These are phyloP conservation scores for Rhynchosporium agropyri DNA, from an alignment of 2,329 filamentous ascomycete species.

Conservation along the genomic window DNA sequence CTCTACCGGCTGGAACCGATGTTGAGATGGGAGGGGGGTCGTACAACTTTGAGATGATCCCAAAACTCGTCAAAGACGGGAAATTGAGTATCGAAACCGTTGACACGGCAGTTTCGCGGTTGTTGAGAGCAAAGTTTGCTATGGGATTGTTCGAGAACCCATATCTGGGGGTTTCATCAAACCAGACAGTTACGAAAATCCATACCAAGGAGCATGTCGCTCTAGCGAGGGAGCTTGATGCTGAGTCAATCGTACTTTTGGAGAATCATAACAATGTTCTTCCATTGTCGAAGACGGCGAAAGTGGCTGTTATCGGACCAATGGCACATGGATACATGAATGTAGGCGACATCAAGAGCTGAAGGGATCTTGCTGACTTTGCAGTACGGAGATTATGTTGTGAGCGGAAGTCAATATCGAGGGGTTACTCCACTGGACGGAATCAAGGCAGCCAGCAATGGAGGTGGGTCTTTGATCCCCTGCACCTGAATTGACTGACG, in stretches of 20 bases:
- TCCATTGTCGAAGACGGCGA: slow-evolving; percentile 67
- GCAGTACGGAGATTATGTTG: slow-evolving; percentile 74
- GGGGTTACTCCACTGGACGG: slow-evolving; percentile 73
- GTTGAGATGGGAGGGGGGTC: slow-evolving; percentile 78
- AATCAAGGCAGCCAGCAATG: slow-evolving; percentile 62
- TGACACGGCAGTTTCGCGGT: slow-evolving; percentile 66
- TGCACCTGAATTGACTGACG: not conserved
- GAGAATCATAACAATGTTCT: slow-evolving; percentile 72
- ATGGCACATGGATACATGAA: slow-evolving; percentile 75
- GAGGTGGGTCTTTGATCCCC: slow-evolving; percentile 41
- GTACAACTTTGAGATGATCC: slow-evolving; percentile 70
- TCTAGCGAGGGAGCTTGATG: slow-evolving; percentile 74
- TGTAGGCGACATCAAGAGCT: slow-evolving; percentile 47
- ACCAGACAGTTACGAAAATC: slow-evolving; percentile 59
- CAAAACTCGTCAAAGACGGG: slow-evolving; percentile 62
- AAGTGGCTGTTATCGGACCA: slow-evolving; percentile 72
- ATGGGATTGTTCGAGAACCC: slow-evolving; percentile 73
- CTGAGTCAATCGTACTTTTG: slow-evolving; percentile 77
- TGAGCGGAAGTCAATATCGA: slow-evolving; percentile 62
- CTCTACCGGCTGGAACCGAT: slow-evolving; percentile 70
- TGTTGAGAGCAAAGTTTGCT: slow-evolving; percentile 69
- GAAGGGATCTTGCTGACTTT: too few species aligned
- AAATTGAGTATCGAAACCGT: slow-evolving; percentile 61
- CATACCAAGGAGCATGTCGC: slow-evolving; percentile 69
- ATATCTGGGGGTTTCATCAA: slow-evolving; percentile 59